Evolutionary conservation across 352 stramenopile species (phyloP).

Genomic region (Peronosclerospora sorghi): DNA sequence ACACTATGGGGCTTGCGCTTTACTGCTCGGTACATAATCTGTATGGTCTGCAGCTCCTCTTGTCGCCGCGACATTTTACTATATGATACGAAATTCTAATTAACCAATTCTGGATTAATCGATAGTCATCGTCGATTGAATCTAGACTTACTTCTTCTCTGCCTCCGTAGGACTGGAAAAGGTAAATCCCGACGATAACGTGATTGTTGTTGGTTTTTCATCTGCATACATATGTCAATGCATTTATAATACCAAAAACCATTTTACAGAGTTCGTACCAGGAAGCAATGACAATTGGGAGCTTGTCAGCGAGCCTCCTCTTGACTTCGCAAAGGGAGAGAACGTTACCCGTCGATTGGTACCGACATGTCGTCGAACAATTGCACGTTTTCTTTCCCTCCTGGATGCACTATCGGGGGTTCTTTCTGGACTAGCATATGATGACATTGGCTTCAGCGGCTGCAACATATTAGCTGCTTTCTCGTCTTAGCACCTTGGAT

Average conservation of each 20-base stretch:
- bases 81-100: neutral
- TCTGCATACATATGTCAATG: constrained; percentile 3
- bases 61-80: constrained; percentile 27
- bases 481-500: constrained; percentile 1
- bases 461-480: constrained; percentile 20
- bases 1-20: constrained; percentile 27
- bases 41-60: constrained; percentile 35
- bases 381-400: constrained; percentile 5
- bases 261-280: constrained; percentile 8
- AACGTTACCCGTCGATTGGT: constrained; percentile 49
- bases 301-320: constrained; percentile 8
- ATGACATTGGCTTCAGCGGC: constrained; percentile 44
- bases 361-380: constrained; percentile 20
- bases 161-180: constrained; percentile 23
- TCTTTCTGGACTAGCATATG: constrained; percentile 15
- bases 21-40: constrained; percentile 32
- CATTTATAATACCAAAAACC: neutral
- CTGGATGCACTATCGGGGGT: constrained; percentile 9
- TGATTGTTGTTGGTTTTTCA: constrained; percentile 8
- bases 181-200: constrained; percentile 25
- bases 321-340: constrained; percentile 58
- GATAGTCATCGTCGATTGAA: neutral
- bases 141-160: constrained; percentile 21
- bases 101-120: too few species aligned
- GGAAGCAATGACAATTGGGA: constrained; percentile 2